A percentile compares a stretch with the other conserved stretches of the same genome.
phyloP scores from a whole-genome alignment of 768 basidiomycete genomes.

The Bullera alba region DNA sequence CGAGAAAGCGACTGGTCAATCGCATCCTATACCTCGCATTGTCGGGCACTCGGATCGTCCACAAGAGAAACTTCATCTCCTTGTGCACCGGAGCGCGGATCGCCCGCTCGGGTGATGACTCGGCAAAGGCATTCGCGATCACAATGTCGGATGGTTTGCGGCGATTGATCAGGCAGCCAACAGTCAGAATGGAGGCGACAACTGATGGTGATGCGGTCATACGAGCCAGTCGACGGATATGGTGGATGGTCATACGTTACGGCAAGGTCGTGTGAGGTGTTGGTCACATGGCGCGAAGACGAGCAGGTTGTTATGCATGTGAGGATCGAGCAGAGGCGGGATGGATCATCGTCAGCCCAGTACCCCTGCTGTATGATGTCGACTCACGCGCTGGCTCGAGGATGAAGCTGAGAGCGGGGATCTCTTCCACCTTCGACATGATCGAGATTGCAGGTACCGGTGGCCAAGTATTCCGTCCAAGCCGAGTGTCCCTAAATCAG shows the following conservation, averaged over 20 bases:
- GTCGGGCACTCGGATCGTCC: constrained; percentile 23
- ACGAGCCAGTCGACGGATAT: background rate
- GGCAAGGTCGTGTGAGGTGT: background rate
- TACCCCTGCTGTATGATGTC: background rate
- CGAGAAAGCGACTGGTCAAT: constrained; percentile 23
- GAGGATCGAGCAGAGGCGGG: background rate
- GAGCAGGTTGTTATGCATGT: background rate
- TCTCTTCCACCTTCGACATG: constrained; percentile 37
- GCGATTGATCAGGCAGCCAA: constrained; percentile 26
- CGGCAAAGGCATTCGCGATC: constrained; percentile 12
- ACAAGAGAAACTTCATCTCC: constrained; percentile 17
- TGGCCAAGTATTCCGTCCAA: no score
- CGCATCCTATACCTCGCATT: constrained; percentile 27
- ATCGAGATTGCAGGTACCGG: constrained; percentile 1
- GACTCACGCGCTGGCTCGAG: constrained; percentile 36
- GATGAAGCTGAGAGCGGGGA: constrained; percentile 30
- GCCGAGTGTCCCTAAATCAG: no score
- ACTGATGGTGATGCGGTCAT: constrained; percentile 7
- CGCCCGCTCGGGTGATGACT: background rate
- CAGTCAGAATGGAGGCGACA: constrained; percentile 28
- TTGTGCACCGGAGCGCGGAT: background rate
- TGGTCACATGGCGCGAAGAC: background rate
- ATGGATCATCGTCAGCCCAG: background rate
- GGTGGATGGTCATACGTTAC: background rate
- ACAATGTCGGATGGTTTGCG: constrained; percentile 24